Evolutionary conservation across 169 alveolate genomes (phyloP), one percentile per base, ranked within the genome.

Genomic region (Amoebophrya sp.): DNA sequence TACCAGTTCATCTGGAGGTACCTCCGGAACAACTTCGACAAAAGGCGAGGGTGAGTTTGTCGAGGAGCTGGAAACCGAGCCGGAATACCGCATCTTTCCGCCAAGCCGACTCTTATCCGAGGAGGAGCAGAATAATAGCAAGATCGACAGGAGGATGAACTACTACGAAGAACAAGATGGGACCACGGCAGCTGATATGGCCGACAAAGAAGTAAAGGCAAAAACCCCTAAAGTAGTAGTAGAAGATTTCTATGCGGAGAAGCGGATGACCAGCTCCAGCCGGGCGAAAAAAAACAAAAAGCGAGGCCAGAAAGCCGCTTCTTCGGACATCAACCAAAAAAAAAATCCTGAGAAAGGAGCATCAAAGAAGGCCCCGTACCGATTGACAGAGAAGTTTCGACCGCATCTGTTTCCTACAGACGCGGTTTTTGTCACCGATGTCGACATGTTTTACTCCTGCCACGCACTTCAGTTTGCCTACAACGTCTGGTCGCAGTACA

Each of bases 401-500:
- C 83, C 83, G 83, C 83, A 66, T 25, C 83, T 66, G 32, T 66
- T 66, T 66, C 83, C 83, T 2, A 66, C 83, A 25, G 83, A 66
- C 35, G 83, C 83, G 18, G 83, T 66, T 7, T 66, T 66, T 25
- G 83, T 66, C 35, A 66, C 83, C 32, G 83, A 66, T 25, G 83
- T 66, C 32, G 83, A 66, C 32, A 66, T 66, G 83, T 66, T 66
- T 25, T 66, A 66, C 32, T 25, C 38, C 32, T 66, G 83, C 18
- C 83, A 66, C 83, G 83, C 83, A 3, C 0, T 66, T 18, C 83
- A 66, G 83, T 66, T 25, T 25, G 83, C 83, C 35, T 66, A 66
- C 83, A 66, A 66, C 83, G 83, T 66, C 32, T 66, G 83, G 83
- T 0, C 35, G 2, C 83, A 66, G 18, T 66, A 66, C 83, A 66